These are phyloP conservation scores for Candida rishiriensis DNA, from an alignment of 805 yeast genomes.

Conservation along the genomic window DNA sequence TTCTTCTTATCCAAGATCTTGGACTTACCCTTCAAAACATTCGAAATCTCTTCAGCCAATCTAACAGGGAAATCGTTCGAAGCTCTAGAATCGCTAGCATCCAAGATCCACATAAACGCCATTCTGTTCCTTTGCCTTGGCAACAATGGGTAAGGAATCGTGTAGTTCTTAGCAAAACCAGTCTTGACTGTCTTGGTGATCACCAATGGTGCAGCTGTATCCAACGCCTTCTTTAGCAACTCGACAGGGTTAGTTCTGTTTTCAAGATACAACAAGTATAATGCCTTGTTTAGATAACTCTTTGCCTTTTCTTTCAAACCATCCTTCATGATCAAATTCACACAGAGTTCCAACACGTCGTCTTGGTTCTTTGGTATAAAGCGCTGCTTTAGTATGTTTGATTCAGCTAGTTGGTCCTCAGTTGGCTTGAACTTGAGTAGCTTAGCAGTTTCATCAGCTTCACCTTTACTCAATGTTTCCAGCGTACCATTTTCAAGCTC, in stretches of 20 bases:
- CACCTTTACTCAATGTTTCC: constrained; percentile 15
- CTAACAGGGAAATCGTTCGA: constrained; percentile 82
- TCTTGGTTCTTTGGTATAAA: constrained; percentile 62
- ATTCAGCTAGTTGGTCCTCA: constrained; percentile 58
- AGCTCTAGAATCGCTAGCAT: constrained; percentile 74
- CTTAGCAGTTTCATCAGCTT: constrained; percentile 13
- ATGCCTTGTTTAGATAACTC: constrained; percentile 65
- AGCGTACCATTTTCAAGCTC: constrained; percentile 24
- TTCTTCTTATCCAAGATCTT: constrained; percentile 80
- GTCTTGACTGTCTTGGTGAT: constrained; percentile 72
- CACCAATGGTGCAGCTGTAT: constrained; percentile 80
- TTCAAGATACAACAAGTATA: constrained; percentile 72
- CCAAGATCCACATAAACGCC: constrained; percentile 89
- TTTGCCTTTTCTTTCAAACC: constrained; percentile 85
- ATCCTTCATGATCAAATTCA: constrained; percentile 86
- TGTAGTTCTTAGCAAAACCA: constrained; percentile 77
- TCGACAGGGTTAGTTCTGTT: constrained; percentile 76
- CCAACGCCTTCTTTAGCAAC: constrained; percentile 68
- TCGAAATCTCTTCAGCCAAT: constrained; percentile 81
- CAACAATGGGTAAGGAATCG: constrained; percentile 79
- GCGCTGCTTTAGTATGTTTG: constrained; percentile 41
- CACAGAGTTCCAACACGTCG: constrained; percentile 70
- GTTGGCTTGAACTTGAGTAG: constrained; percentile 50
- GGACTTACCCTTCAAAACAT: constrained; percentile 73
- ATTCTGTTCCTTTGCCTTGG: constrained; percentile 79